Evolutionary conservation across 495 filamentous ascomycete genomes (phyloP), one percentile per base, ranked within the genome.

Genomic region (Coniosporium apollinis): DNA sequence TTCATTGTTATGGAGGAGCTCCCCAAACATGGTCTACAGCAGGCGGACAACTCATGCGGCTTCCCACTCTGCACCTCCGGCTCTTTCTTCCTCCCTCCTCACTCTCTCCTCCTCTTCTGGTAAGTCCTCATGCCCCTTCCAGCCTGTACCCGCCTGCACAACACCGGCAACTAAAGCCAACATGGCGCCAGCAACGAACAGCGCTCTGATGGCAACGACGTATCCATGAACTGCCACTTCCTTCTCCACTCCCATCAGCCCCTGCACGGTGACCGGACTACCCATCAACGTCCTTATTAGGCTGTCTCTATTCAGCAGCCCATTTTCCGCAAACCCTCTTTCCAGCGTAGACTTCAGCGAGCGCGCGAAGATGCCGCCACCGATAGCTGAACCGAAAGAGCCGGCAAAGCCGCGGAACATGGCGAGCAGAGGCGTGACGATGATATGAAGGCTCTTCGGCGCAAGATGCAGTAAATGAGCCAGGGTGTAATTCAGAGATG

Each of bases 381-480:
- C 81, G 14, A 82, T 76, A 0, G 79, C 73, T 10, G 74, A 75
- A 1, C 81, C 80, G 42, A 84, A 85, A 37, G 66, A 72, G 2
- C 76, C 79, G 1, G 79, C 77, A 39, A 83, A 78, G 6, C 77
- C 77, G 0, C 80, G 60, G 45, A 81, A 81, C 3, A 77, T 85
- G 5, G 75, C 66, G 0, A 85, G 42, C 18, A 87, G 51, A 2
- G 76, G 68, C 1, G 69, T 79, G 14, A 74, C 72, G 40, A 86
- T 71, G 43, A 75, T 82, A 46, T 85, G 77, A 9, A 67, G 64
- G 3, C 65, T 55, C 0, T 65, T 61, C 0, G 50, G 54, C 1
- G 73, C 74, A n/a, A 82, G 54, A 43, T 84, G 72, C 10, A 86
- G 61, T 4, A 84, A 45, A 42, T 89, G 82, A 0, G 76, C 76